Evolutionary conservation across 805 yeast genomes (phyloP), one percentile per base, ranked within the genome.

Genomic region (Suhomyces kilbournensis): DNA sequence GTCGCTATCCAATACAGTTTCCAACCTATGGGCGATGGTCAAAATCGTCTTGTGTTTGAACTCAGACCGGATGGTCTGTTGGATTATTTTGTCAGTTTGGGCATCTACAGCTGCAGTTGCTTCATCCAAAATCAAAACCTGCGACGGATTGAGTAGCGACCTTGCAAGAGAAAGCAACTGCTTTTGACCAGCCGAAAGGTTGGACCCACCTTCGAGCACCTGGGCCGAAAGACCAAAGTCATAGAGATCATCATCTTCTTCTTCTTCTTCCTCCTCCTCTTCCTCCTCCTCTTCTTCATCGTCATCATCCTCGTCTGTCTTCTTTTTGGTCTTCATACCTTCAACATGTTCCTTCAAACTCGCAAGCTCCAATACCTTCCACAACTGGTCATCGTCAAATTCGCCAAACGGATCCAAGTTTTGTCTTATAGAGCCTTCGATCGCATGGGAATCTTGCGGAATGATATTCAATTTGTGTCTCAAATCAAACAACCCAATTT

Each of bases 41-140:
- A 65, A 57, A 23, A 65, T 62, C 5, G 69, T 65, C 49, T 58
- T 63, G 46, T 64, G 60, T 44, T 55, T 56, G 49, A 65, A 65
- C 49, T 64, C 67, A 6, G 51, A 22, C 14, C 68, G 55, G 34
- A 65, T 65, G 1, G 69, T 64, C 35, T 55, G 59, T 43, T 65
- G 69, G 43, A 65, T 61, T n/a, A 62, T 55, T 34, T 62, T 63
- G 50, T 65, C 69, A 1, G 69, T 65, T 47, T 65, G 67, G 2
- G 63, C 62, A 47, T 65, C 69, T 46, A 47, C 77, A 60, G 80
- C 75, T 4, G 72, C 74, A 3, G 69, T 65, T 10, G 69, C 69
- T 42, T 65, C 69, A 48, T 65, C 69, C 23, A 65, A 53, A 50
- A 65, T 50, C 55, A 55, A 50, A 7, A 57, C 53, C 39, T 53